Evolutionary conservation across 2,329 filamentous ascomycete genomes (phyloP).

Genomic region (Ceratocystis cacaofunesta): DNA sequence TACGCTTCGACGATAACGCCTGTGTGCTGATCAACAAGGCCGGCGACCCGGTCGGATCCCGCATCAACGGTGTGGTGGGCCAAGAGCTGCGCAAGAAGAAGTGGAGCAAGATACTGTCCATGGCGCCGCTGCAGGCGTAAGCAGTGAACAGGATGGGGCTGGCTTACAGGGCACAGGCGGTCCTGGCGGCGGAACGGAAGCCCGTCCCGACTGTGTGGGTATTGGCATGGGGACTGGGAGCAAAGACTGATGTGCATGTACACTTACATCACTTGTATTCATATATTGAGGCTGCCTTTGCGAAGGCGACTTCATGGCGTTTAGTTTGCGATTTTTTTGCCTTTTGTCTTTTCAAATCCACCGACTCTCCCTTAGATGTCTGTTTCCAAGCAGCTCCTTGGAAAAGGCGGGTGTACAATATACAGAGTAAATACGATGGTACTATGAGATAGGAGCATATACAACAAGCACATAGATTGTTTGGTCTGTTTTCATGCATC

Average conservation of each 20-base stretch:
- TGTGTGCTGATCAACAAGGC: conserved; percentile 95
- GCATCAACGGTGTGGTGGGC: conserved; percentile 84
- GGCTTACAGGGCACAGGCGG: no score
- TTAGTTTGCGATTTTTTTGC: neutral
- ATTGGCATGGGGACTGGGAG: neutral
- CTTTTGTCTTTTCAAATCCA: neutral
- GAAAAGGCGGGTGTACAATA: neutral
- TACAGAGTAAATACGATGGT: neutral
- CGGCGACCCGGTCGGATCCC: conserved; percentile 84
- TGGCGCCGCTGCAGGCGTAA: conserved; percentile 60
- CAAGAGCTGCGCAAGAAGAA: conserved; percentile 78
- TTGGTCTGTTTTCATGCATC: no score
- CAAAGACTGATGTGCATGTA: neutral
- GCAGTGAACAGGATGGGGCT: neutral
- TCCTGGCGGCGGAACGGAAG: no score
- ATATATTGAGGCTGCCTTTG: neutral
- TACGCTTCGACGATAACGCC: conserved; percentile 94
- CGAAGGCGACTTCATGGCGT: neutral
- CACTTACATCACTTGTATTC: neutral
- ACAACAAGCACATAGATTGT: neutral
- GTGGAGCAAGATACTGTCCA: conserved; percentile 95
- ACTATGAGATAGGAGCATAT: no score
- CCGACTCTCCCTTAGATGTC: neutral
- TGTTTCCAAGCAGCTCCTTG: neutral
- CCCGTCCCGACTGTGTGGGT: neutral